Base-by-base conservation (phyloP, 306 rosid genomes). In the Lathyrus sativus region DNA sequence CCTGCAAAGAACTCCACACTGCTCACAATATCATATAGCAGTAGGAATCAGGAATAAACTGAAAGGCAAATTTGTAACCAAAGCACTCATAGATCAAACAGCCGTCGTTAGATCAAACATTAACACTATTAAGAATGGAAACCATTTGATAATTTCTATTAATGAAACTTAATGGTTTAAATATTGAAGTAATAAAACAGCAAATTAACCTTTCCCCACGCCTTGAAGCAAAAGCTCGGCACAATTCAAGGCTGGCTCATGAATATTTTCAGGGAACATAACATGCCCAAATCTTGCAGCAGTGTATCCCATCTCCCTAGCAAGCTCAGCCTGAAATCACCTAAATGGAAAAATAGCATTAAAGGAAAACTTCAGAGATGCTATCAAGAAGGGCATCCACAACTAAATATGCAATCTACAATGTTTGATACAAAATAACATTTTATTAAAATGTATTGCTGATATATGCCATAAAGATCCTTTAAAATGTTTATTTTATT, bases 311-410 rank as follows among this genome's bases (percentile, higher is more conserved):
- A 93, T 78, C 67, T 88, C 97, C 82, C 96, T 85, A 19, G 98
- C 98, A 71, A 93, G 97, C 85, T 88, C 98, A 79, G 87, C 78
- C 97, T 93, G 98, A 88, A 90, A 85, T 80, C 91, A 88, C 89
- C 95, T 88, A 86, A 77, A 72, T 60, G 74, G 74, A 79, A 78
- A 54, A 49, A 73, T 55, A 71, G 77, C 79, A 70, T 86, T 79
- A 78, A 77, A 78, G 78, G 62, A 82, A 78, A 85, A 66, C 72
- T 76, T 85, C 73, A 84, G 85, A 77, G 39, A 73, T 58, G 74
- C 78, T 73, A 26, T 38, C 24, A 31, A 13, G 33, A 44, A 43
- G 57, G 59, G 66, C 72, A 65, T 39, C 46, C 63, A 58, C 56
- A 28, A 62, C 62, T 3, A 71, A 56, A 72, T 62, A 54, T 38